These are phyloP conservation scores for Stentor coeruleus DNA, from an alignment of 73 alveolate species.

Conservation along the genomic window DNA sequence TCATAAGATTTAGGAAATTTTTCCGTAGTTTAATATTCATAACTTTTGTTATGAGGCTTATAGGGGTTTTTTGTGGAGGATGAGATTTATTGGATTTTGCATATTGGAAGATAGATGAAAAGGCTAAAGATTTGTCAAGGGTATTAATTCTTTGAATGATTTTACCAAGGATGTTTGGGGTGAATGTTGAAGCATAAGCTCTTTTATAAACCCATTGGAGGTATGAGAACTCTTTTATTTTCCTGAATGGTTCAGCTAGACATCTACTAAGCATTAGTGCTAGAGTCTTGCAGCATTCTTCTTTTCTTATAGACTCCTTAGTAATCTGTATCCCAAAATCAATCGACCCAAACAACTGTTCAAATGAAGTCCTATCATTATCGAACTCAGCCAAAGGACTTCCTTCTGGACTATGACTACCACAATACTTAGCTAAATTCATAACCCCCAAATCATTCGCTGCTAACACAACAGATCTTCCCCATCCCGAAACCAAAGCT, in stretches of 20 bases:
- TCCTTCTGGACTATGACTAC: not conserved
- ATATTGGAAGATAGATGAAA: no score
- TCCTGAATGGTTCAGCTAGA: not conserved
- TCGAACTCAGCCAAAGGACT: not conserved
- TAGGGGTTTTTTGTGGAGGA: no score
- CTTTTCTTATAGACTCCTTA: not conserved
- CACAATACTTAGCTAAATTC: not conserved
- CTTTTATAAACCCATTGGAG: not conserved
- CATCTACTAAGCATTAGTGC: not conserved
- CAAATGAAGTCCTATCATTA: not conserved
- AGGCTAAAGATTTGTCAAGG: not conserved
- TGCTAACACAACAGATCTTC: no score
- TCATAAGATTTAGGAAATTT: no score
- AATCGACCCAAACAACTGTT: not conserved
- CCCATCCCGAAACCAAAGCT: no score
- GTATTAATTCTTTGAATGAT: not conserved
- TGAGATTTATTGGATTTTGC: no score
- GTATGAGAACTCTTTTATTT: not conserved
- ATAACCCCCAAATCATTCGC: not conserved
- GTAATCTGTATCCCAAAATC: not conserved
- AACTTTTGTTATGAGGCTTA: no score
- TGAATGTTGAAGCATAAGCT: not conserved
- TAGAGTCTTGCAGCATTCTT: not conserved
- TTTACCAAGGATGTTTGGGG: not conserved
- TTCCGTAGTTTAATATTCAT: no score